Conservation (phyloP, 805 yeast species). For the Blastobotrys parvus region DNA sequence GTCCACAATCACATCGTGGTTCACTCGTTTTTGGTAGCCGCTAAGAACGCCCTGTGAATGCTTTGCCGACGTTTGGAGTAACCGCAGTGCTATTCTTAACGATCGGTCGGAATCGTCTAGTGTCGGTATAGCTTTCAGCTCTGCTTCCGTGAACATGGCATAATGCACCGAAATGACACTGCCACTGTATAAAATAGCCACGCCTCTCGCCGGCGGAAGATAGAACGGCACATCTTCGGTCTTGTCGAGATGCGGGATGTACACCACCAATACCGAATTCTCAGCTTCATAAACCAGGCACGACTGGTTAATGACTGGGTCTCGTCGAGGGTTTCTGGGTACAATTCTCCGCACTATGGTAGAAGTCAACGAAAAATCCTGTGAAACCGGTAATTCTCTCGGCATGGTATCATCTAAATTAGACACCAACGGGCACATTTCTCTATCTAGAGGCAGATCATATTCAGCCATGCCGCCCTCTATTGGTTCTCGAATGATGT, state of each 20-base stretch:
- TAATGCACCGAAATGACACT: conserved; percentile 61
- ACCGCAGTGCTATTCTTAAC: conserved; percentile 71
- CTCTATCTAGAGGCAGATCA: conserved; percentile 28
- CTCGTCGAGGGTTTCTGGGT: conserved; percentile 89
- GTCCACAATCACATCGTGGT: conserved; percentile 79
- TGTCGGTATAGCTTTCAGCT: neutral
- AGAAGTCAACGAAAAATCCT: conserved; percentile 12
- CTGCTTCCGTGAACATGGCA: conserved; percentile 41
- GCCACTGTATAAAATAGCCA: conserved; percentile 53
- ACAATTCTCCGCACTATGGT: conserved; percentile 58
- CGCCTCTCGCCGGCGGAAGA: conserved; percentile 75
- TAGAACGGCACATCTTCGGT: conserved; percentile 72
- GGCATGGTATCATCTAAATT: conserved; percentile 16
- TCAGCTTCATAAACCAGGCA: conserved; percentile 42
- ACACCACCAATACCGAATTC: conserved; percentile 45
- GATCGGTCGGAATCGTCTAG: conserved; percentile 43
- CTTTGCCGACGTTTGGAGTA: conserved; percentile 69
- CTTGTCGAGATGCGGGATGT: conserved; percentile 62
- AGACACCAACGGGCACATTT: conserved; percentile 25
- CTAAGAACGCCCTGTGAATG: conserved; percentile 77
- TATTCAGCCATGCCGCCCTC: neutral
- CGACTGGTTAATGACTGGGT: conserved; percentile 75
- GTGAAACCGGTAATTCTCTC: conserved; percentile 7
- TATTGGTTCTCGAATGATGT: conserved; percentile 36
- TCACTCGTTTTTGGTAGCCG: conserved; percentile 83